Percentiles rank a stretch among this genome's conserved stretches.
Evolutionary conservation across 768 basidiomycete species (phyloP).

Genomic region (Lactarius deliciosus): DNA sequence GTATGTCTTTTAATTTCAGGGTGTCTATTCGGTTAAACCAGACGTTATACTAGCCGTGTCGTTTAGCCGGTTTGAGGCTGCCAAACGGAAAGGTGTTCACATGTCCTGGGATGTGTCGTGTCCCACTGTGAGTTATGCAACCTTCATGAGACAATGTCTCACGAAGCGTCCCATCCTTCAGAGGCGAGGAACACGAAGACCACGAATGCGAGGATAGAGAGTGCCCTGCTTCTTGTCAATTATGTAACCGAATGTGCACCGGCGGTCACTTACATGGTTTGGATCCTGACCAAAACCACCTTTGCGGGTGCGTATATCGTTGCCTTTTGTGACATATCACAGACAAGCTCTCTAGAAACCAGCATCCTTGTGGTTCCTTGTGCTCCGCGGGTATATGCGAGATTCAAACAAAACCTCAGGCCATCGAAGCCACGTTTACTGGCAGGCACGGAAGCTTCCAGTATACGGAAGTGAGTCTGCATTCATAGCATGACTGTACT

Average conservation of each 20-base stretch:
- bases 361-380: slow-evolving; percentile 45
- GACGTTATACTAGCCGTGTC: slow-evolving; percentile 12
- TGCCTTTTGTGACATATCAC: neutral
- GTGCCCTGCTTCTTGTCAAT: slow-evolving; percentile 53
- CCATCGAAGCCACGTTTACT: slow-evolving; percentile 60
- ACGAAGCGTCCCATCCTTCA: slow-evolving; percentile 29
- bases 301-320: slow-evolving; percentile 50
- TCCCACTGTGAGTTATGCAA: slow-evolving; percentile 8
- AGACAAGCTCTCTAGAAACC: slow-evolving; percentile 40
- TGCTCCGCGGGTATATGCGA: slow-evolving; percentile 55
- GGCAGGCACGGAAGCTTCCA: slow-evolving; percentile 58
- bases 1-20: slow-evolving; percentile 33
- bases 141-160: neutral
- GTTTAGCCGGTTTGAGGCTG: neutral
- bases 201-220: slow-evolving; percentile 52
- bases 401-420: slow-evolving; percentile 56
- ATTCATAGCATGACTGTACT: too few species aligned
- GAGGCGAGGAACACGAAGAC: slow-evolving; percentile 44
- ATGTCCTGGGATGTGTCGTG: slow-evolving; percentile 6
- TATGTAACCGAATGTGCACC: slow-evolving; percentile 55
- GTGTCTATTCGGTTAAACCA: too few species aligned
- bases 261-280: slow-evolving; percentile 53
- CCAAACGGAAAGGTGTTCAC: neutral
- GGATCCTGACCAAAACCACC: slow-evolving; percentile 42
- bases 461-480: slow-evolving; percentile 53